Percentiles rank a stretch among this genome's conserved stretches.
phyloP scores from a whole-genome alignment of 1,284 basidiomycete genomes.

The Anthracocystis walkeri region DNA sequence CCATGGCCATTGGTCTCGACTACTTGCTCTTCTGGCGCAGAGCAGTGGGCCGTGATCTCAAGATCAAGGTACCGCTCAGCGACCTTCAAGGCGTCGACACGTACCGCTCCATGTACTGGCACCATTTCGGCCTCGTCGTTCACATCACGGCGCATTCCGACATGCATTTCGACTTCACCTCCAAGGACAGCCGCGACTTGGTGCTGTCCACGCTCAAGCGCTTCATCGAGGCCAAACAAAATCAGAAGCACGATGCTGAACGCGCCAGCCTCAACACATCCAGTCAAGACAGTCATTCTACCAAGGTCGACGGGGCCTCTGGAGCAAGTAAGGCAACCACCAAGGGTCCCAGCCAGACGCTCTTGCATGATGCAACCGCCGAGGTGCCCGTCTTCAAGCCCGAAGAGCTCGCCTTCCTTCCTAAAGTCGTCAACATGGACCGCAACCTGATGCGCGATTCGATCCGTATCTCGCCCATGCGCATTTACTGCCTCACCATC shows the following conservation, averaged over 20 bases:
- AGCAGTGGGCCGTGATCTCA: constrained; percentile 49
- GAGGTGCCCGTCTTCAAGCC: constrained; percentile 39
- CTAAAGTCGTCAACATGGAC: constrained; percentile 53
- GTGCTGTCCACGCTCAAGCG: constrained; percentile 29
- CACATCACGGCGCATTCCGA: constrained; percentile 60
- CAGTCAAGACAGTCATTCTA: constrained; percentile 17
- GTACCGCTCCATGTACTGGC: constrained; percentile 55
- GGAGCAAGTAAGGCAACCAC: background rate
- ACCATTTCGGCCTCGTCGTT: constrained; percentile 55
- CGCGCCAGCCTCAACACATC: background rate
- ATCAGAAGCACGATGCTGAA: constrained; percentile 17
- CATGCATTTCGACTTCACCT: constrained; percentile 56
- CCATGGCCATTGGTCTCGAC: constrained; percentile 58
- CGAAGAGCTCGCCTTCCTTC: constrained; percentile 34
- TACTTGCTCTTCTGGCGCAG: constrained; percentile 61
- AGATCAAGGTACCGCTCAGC: constrained; percentile 58
- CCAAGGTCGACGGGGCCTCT: constrained; percentile 7
- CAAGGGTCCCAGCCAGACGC: background rate
- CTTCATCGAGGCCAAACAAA: constrained; percentile 26
- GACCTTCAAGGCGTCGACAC: constrained; percentile 54
- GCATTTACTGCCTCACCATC: constrained; percentile 71
- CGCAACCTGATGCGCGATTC: constrained; percentile 7
- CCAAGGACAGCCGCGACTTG: constrained; percentile 46
- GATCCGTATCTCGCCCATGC: constrained; percentile 46
- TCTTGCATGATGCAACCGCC: constrained; percentile 21